Conservation (phyloP, 164 flowering plant genomes). For the Chimonanthus salicifolius region DNA sequence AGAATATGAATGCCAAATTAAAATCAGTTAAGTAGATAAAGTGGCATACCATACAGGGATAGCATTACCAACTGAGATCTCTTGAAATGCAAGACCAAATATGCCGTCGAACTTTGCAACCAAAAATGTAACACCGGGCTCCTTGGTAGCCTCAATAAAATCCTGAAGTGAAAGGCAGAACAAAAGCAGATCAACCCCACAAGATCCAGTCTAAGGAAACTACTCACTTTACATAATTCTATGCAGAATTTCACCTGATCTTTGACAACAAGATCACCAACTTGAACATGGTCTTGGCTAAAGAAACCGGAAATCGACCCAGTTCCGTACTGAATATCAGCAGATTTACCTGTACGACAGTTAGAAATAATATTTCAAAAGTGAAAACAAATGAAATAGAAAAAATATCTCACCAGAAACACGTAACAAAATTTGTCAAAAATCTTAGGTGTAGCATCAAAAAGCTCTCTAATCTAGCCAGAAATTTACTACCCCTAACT, state of each 20-base stretch:
- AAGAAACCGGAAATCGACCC: conserved; percentile 60
- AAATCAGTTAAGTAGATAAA: neutral
- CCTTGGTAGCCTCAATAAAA: conserved; percentile 85
- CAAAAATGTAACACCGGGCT: conserved; percentile 65
- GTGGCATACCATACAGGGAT: conserved; percentile 69
- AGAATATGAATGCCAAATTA: no score
- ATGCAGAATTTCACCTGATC: conserved; percentile 38
- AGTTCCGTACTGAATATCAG: conserved; percentile 40
- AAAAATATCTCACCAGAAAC: no score
- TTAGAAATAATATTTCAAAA: no score
- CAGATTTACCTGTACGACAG: conserved; percentile 19
- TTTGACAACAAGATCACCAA: conserved; percentile 40
- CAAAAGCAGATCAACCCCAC: neutral
- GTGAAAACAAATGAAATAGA: no score
- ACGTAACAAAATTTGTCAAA: no score
- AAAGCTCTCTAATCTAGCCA: no score
- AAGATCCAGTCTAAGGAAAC: neutral
- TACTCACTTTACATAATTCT: neutral
- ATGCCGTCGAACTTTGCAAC: conserved; percentile 87
- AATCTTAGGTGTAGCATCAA: no score
- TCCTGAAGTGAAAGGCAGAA: conserved; percentile 34
- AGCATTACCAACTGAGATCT: conserved; percentile 71
- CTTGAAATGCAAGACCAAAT: conserved; percentile 85
- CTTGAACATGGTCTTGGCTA: conserved; percentile 42
- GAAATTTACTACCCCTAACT: no score